These are phyloP conservation scores for Pezicula rhizophila DNA, from an alignment of 2,329 filamentous ascomycete species.

Conservation along the genomic window DNA sequence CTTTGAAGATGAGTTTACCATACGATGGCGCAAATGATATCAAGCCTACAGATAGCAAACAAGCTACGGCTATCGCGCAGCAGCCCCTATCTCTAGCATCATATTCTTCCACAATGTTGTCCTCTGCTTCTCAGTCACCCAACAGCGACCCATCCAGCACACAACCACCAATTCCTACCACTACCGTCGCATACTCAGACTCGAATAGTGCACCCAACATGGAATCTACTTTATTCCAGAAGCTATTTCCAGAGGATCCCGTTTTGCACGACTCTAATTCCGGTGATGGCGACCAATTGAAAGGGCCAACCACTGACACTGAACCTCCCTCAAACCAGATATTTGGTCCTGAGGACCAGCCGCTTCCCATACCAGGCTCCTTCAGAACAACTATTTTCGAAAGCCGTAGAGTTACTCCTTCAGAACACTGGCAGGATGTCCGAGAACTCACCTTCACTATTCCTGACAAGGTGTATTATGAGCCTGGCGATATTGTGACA, in stretches of 20 bases:
- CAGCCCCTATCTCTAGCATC: too few species aligned
- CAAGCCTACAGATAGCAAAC: too few species aligned
- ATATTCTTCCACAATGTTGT: too few species aligned
- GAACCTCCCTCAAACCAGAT: not conserved
- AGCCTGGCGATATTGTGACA: conserved; percentile 75
- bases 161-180: too few species aligned
- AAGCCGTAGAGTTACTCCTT: conserved; percentile 72
- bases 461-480: conserved; percentile 32
- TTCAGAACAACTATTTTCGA: conserved; percentile 45
- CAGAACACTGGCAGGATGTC: conserved; percentile 87
- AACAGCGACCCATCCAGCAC: too few species aligned
- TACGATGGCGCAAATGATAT: too few species aligned
- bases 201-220: too few species aligned
- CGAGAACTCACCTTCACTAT: conserved; percentile 64
- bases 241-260: not conserved
- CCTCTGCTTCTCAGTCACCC: too few species aligned
- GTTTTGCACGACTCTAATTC: not conserved
- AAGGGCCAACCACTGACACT: not conserved
- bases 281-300: not conserved
- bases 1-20: too few species aligned
- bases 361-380: conserved; percentile 10
- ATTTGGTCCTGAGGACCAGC: not conserved
- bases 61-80: too few species aligned
- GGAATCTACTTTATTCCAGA: not conserved
- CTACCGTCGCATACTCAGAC: too few species aligned